Conservation (phyloP, 139 green algal genomes). For the Picochlorum sp. region DNA sequence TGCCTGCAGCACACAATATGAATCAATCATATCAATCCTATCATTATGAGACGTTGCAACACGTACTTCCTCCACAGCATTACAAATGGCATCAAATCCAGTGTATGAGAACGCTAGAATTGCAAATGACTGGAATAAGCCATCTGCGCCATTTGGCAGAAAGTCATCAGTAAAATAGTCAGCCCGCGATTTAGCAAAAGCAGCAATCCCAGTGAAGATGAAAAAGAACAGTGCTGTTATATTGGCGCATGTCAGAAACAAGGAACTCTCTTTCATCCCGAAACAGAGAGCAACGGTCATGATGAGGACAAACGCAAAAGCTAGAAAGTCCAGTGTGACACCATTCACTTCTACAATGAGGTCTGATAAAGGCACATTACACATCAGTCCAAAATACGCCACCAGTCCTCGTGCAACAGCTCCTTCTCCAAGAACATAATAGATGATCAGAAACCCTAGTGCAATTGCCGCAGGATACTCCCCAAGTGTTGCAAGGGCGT, state of each 20-base stretch:
- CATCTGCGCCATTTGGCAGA: background rate
- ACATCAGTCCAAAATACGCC: conserved; percentile 14
- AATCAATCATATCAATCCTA: background rate
- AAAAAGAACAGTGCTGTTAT: conserved; percentile 21
- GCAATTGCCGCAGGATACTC: conserved; percentile 23
- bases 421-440: conserved; percentile 26
- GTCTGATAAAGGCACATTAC: background rate
- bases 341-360: conserved; percentile 4
- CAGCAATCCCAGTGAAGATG: conserved; percentile 7
- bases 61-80: conserved; percentile 28
- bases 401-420: conserved; percentile 21
- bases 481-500: conserved; percentile 29
- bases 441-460: conserved; percentile 16
- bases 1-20: background rate
- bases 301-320: conserved; percentile 13
- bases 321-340: conserved; percentile 13
- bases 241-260: conserved; percentile 10
- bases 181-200: background rate
- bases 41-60: background rate
- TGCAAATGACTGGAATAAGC: background rate
- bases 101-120: conserved; percentile 7
- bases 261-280: conserved; percentile 14
- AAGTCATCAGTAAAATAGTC: background rate
- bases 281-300: conserved; percentile 17
- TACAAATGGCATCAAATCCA: conserved; percentile 25